Evolutionary conservation across 305 asterid genomes (phyloP).

Genomic region (Fraxinus platypoda): DNA sequence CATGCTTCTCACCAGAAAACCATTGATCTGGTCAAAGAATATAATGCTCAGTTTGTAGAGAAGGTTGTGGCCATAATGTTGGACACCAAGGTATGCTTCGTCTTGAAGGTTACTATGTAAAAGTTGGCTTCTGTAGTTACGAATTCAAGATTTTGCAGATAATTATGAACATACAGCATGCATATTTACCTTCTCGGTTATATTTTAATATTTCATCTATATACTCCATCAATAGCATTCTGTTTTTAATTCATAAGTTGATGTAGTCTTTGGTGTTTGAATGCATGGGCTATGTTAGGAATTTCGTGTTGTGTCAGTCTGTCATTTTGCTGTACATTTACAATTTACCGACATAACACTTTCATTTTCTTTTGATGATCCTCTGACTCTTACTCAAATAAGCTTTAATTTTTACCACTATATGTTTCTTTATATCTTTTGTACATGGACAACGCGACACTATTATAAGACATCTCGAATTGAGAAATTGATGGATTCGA

Average conservation of each 20-base stretch:
- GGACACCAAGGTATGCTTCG: conserved; percentile 78
- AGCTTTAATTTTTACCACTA: background rate
- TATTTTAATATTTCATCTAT: background rate
- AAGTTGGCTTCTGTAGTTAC: conserved; percentile 1
- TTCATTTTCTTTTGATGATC: background rate
- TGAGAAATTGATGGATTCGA: background rate
- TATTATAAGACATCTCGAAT: background rate
- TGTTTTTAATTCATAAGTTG: background rate
- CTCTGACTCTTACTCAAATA: background rate
- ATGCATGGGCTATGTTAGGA: background rate
- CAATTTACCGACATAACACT: background rate
- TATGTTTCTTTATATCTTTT: background rate
- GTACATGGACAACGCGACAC: background rate
- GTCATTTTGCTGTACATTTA: background rate
- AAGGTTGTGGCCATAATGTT: conserved; percentile 88
- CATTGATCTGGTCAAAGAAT: conserved; percentile 85
- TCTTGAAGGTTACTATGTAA: conserved; percentile 14
- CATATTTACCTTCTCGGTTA: background rate
- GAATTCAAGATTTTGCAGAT: background rate
- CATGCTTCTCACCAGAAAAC: conserved; percentile 93
- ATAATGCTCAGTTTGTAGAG: conserved; percentile 75
- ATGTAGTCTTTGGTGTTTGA: background rate
- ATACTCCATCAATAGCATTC: background rate
- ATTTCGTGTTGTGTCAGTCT: background rate
- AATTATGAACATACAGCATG: background rate